Conservation (phyloP, 2,329 filamentous ascomycete species). For the Talaromyces sp. region DNA sequence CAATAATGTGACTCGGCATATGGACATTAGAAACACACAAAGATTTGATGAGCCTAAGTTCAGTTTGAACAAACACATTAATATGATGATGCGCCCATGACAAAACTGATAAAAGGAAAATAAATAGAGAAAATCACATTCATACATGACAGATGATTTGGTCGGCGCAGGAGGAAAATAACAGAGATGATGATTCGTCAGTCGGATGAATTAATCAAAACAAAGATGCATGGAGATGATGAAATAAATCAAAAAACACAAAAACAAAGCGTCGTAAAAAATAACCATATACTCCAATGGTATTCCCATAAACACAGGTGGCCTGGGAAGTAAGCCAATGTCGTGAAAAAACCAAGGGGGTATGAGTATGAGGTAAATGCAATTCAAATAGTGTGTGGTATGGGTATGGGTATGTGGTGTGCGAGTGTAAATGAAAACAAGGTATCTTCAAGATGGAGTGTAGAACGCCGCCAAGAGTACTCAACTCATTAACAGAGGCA, state of each 20-base stretch:
- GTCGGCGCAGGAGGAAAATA: not conserved
- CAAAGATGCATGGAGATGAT: not conserved
- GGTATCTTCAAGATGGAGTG: conserved; percentile 32
- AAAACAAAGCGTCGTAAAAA: not conserved
- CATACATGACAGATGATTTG: not conserved
- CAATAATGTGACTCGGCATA: not conserved
- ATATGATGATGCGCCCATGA: conserved; percentile 13
- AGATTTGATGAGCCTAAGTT: too few species aligned
- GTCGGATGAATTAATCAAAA: not conserved
- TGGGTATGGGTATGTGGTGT: not conserved
- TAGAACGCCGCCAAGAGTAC: conserved; percentile 22
- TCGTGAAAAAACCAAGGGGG: not conserved
- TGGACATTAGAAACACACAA: not conserved
- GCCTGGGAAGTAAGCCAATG: conserved; percentile 14
- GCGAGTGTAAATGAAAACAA: conserved; percentile 18
- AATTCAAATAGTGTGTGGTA: not conserved
- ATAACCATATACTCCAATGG: not conserved
- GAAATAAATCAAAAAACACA: not conserved
- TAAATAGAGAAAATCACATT: not conserved
- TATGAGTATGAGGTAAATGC: not conserved
- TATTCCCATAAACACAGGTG: conserved; percentile 1
- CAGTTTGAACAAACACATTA: conserved; percentile 9
- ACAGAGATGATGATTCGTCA: not conserved
- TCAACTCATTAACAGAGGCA: conserved; percentile 9
- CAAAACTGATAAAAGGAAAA: conserved; percentile 1